These are phyloP conservation scores for Yamadazyma akitaensis DNA, from an alignment of 805 yeast genomes.

Conservation along the genomic window DNA sequence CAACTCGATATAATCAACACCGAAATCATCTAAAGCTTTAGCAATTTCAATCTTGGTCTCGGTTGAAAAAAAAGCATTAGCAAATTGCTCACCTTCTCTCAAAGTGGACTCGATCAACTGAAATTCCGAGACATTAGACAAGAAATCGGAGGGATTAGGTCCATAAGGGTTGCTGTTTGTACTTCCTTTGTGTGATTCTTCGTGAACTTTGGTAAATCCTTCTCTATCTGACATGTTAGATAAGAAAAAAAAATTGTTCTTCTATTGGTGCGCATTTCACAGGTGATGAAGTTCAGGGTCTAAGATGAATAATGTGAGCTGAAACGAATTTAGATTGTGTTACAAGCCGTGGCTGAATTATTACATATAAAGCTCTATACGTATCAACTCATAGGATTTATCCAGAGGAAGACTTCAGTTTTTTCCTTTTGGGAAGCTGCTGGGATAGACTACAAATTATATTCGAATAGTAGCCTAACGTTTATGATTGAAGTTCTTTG, in stretches of 20 bases:
- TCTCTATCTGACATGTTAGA: slow-evolving; percentile 25
- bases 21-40: slow-evolving; percentile 58
- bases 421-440: too few relatives aligned
- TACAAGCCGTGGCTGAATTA: too few relatives aligned
- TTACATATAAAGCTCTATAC: too few relatives aligned
- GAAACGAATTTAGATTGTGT: too few relatives aligned
- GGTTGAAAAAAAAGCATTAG: slow-evolving; percentile 57
- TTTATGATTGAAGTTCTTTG: too few relatives aligned
- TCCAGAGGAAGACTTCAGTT: too few relatives aligned
- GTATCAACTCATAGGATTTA: too few relatives aligned
- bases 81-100: slow-evolving; percentile 64
- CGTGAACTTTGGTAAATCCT: slow-evolving; percentile 36
- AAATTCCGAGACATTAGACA: slow-evolving; percentile 52
- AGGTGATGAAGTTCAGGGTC: neutral
- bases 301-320: too few relatives aligned
- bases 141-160: slow-evolving; percentile 55
- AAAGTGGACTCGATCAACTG: slow-evolving; percentile 55
- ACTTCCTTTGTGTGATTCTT: slow-evolving; percentile 25
- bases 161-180: slow-evolving; percentile 48
- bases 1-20: slow-evolving; percentile 58
- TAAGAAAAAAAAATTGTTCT: neutral
- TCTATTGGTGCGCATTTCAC: neutral
- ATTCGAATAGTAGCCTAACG: too few relatives aligned
- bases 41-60: slow-evolving; percentile 58
- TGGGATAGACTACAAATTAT: too few relatives aligned